Evolutionary conservation across 1,284 basidiomycete species (phyloP), one percentile per base, ranked within the genome.

Genomic region (Megacollybia platyphylla): DNA sequence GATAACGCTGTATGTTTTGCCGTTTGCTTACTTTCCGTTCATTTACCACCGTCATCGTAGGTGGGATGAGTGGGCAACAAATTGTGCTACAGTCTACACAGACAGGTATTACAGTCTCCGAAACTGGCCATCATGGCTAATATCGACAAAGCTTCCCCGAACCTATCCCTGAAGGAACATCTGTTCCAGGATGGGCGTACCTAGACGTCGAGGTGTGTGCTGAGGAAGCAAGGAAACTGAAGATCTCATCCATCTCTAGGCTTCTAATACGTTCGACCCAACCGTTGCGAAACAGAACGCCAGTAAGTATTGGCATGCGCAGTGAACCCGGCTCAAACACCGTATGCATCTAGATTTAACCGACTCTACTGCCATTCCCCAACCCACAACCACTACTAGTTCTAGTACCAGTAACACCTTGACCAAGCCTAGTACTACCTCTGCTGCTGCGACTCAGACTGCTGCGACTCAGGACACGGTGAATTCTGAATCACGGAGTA

Each of bases 61-160:
- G 26, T 56, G 55, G 61, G 58, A 52, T 39, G 49, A 56, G 40
- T 63, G 60, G 60, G 52, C 56, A 13, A 52, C 52, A 9, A 62
- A 63, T 42, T 64, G 61, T 36, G 44, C 52, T 3, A 52, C 41
- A 10, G 54, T 60, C 7, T 54, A 49, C 9, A 48, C 50, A 17
- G 40, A 43, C 44, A 48, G 46, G 59, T 58, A 38, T 24, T 36
- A 24, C n/a, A 39, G 29, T 10, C 15, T 39, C 13, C 17, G 7
- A 5, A 15, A 5, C 24, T 43, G 17, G 13, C 20, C 34, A 10
- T 30, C 29, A 28, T 18, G 42, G 35, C 18, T 39, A 7, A 6
- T 17, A 29, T 17, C 24, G 39, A 8, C 18, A 8, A 39, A 57
- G 56, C 17, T 60, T 52, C 44, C 53, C 52, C 0, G 34, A 46